Evolutionary conservation across 2,329 filamentous ascomycete genomes (phyloP).

Genomic region (Alternaria sp.): DNA sequence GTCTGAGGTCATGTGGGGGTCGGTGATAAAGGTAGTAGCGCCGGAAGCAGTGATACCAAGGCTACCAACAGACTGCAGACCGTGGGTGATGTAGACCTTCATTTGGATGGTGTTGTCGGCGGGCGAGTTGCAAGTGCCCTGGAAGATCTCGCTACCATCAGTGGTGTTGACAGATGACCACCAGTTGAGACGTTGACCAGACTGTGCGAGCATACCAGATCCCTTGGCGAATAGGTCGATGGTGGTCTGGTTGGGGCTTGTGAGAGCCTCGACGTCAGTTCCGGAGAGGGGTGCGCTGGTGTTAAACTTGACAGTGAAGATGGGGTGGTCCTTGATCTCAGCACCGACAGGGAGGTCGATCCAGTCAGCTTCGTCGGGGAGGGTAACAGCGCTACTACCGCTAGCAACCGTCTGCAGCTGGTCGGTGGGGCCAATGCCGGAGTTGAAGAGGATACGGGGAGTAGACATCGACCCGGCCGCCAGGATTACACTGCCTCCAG

Average conservation of each 20-base stretch:
- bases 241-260: conserved; percentile 40
- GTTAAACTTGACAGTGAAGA: conserved; percentile 49
- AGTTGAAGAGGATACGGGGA: conserved; percentile 71
- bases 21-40: conserved; percentile 56
- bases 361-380: conserved; percentile 56
- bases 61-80: conserved; percentile 67
- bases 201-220: conserved; percentile 56
- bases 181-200: conserved; percentile 59
- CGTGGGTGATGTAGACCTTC: conserved; percentile 67
- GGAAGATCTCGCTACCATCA: conserved; percentile 51
- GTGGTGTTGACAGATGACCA: conserved; percentile 57
- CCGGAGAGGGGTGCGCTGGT: conserved; percentile 33
- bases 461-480: conserved; percentile 73
- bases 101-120: conserved; percentile 47
- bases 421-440: conserved; percentile 70
- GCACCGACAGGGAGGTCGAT: conserved; percentile 60
- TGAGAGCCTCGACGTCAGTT: conserved; percentile 35
- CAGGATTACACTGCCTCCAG: conserved; percentile 69
- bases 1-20: conserved; percentile 63
- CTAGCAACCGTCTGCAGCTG: conserved; percentile 57
- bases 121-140: conserved; percentile 59
- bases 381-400: conserved; percentile 52
- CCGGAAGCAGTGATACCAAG: conserved; percentile 55
- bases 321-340: conserved; percentile 53
- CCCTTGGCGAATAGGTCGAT: conserved; percentile 47